phyloP scores from a whole-genome alignment of 352 stramenopile species.

The Thalassiosira livingstoniorum region DNA sequence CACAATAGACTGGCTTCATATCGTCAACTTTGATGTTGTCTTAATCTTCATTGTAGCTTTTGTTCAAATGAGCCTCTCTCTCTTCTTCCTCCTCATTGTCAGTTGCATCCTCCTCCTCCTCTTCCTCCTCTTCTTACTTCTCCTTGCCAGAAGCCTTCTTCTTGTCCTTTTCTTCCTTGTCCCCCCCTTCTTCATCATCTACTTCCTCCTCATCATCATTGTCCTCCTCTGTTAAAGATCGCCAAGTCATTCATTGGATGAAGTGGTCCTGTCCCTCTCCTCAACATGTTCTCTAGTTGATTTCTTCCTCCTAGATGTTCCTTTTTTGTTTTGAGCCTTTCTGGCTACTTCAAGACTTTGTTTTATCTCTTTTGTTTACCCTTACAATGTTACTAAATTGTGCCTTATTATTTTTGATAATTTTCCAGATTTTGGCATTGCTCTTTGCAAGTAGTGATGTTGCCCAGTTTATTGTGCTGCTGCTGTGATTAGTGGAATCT shows the following conservation, averaged over 20 bases:
- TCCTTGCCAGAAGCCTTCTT: background rate
- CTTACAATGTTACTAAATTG: background rate
- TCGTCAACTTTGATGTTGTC: too few relatives aligned
- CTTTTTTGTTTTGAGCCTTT: constrained; percentile 7
- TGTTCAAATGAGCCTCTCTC: background rate
- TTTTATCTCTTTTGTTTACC: constrained; percentile 27
- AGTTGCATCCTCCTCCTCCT: background rate
- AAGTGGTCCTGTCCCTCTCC: background rate
- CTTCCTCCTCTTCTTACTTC: background rate
- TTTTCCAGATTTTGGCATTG: too few relatives aligned
- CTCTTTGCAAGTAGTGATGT: too few relatives aligned
- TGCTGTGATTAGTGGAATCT: too few relatives aligned
- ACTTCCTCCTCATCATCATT: background rate
- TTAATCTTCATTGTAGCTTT: background rate
- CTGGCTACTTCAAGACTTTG: constrained; percentile 6
- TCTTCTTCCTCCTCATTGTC: background rate
- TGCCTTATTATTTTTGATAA: too few relatives aligned
- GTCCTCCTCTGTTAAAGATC: background rate
- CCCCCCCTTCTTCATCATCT: background rate
- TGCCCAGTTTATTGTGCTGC: too few relatives aligned
- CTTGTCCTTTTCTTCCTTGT: background rate
- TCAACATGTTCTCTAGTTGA: background rate
- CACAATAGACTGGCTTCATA: too few relatives aligned
- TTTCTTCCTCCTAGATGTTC: background rate
- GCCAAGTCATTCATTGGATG: constrained; percentile 8